phyloP scores from a whole-genome alignment of 768 basidiomycete species.

The Xanthoconium stramineum region DNA sequence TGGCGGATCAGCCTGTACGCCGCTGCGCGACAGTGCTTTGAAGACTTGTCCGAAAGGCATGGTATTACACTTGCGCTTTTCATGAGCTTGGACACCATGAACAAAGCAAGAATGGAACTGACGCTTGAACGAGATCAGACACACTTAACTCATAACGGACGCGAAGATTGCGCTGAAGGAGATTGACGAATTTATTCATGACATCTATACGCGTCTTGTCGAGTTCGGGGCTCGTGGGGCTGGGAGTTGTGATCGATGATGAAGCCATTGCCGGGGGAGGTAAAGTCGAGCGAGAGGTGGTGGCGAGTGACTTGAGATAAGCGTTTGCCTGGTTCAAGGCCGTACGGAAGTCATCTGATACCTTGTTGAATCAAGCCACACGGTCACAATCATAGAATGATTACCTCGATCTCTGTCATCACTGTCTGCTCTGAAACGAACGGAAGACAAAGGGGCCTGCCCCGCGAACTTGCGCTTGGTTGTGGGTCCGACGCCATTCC shows the following conservation, averaged over 20 bases:
- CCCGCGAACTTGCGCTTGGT: constrained; percentile 35
- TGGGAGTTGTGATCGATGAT: constrained; percentile 36
- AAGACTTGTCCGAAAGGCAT: constrained; percentile 69
- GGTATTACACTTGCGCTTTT: constrained; percentile 63
- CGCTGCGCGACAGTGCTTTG: constrained; percentile 71
- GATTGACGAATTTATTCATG: constrained; percentile 61
- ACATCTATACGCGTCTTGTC: constrained; percentile 58
- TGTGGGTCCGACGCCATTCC: constrained; percentile 21
- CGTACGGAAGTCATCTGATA: constrained; percentile 68
- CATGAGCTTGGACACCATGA: constrained; percentile 9
- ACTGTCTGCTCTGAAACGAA: constrained; percentile 30
- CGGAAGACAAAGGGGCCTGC: constrained; percentile 28
- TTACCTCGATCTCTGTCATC: constrained; percentile 37
- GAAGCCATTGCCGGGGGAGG: constrained; percentile 36
- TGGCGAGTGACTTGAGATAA: constrained; percentile 54
- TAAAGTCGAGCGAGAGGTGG: constrained; percentile 37
- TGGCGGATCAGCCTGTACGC: constrained; percentile 85
- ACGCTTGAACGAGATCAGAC: constrained; percentile 73
- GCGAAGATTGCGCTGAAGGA: constrained; percentile 66
- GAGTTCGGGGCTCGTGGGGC: constrained; percentile 37
- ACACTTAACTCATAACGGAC: constrained; percentile 75
- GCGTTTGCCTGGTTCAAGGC: constrained; percentile 61
- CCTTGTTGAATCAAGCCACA: constrained; percentile 10
- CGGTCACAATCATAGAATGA: background rate
- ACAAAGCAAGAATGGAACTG: constrained; percentile 30